phyloP scores from a whole-genome alignment of 306 rosid species.

The Vigna angularis region DNA sequence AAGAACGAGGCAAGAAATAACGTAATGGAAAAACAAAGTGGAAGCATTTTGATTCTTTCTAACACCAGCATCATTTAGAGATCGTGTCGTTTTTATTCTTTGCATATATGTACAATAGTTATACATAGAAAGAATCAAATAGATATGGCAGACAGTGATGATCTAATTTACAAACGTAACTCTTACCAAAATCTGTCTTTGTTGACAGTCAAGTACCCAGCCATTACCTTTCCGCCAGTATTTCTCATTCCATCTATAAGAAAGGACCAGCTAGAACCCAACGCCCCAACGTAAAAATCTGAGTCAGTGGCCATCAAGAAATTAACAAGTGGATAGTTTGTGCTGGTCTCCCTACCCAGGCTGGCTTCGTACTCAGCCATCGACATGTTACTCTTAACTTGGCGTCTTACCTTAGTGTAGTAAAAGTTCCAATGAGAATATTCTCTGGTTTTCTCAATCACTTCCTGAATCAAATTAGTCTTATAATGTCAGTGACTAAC shows the following conservation, averaged over 20 bases:
- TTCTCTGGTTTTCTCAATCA: slow-evolving; percentile 61
- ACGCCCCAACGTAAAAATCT: slow-evolving; percentile 82
- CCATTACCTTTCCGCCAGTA: slow-evolving; percentile 93
- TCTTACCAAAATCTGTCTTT: slow-evolving; percentile 89
- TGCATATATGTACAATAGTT: slow-evolving; percentile 35
- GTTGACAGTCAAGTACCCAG: slow-evolving; percentile 94
- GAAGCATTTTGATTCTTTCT: slow-evolving; percentile 9
- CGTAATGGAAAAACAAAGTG: neutral
- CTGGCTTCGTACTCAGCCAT: slow-evolving; percentile 80
- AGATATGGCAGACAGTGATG: slow-evolving; percentile 17
- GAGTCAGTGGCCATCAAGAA: slow-evolving; percentile 95
- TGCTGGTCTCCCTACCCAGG: slow-evolving; percentile 84
- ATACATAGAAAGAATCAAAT: slow-evolving; percentile 30
- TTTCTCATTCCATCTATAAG: slow-evolving; percentile 98
- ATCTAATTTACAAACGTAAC: slow-evolving; percentile 42
- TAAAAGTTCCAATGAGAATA: slow-evolving; percentile 71
- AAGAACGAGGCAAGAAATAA: neutral
- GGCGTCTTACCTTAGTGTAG: slow-evolving; percentile 73
- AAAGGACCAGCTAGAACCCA: slow-evolving; percentile 95
- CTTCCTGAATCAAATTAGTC: slow-evolving; percentile 59
- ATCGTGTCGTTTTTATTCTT: neutral
- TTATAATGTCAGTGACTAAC: neutral
- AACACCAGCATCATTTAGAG: slow-evolving; percentile 12
- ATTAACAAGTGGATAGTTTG: slow-evolving; percentile 86
- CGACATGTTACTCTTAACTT: slow-evolving; percentile 58